These are phyloP conservation scores for Auxenochlorella pyrenoidosa DNA, from an alignment of 139 green algal species.

Conservation along the genomic window DNA sequence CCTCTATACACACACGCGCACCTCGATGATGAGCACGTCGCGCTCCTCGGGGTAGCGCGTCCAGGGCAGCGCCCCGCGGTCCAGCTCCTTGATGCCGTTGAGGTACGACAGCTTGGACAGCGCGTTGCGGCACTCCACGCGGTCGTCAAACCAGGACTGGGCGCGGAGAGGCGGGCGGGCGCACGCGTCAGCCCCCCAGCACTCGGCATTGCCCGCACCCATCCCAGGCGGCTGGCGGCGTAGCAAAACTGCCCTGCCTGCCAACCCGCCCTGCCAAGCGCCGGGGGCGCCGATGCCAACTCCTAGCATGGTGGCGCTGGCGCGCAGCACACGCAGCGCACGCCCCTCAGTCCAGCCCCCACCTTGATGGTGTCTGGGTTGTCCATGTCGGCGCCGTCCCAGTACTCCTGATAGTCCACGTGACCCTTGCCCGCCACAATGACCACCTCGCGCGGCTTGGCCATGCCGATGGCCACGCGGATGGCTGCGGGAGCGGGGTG, in stretches of 20 bases:
- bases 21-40: slow-evolving; percentile 5
- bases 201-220: too few relatives aligned
- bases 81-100: slow-evolving; percentile 44
- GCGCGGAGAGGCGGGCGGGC: neutral
- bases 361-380: slow-evolving; percentile 11
- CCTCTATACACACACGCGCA: too few relatives aligned
- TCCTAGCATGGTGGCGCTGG: too few relatives aligned
- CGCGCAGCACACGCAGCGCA: too few relatives aligned
- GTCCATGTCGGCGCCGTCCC: slow-evolving; percentile 43
- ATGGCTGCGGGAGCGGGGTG: slow-evolving; percentile 79
- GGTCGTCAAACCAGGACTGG: slow-evolving; percentile 92
- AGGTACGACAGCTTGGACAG: slow-evolving; percentile 68
- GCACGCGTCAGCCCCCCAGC: too few relatives aligned
- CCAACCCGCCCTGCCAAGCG: too few relatives aligned
- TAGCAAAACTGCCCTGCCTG: too few relatives aligned
- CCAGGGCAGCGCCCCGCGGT: slow-evolving; percentile 44
- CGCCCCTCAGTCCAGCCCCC: neutral
- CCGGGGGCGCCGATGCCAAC: too few relatives aligned
- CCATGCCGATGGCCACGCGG: slow-evolving; percentile 93
- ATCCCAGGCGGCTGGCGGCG: too few relatives aligned
- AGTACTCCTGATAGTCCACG: slow-evolving; percentile 81
- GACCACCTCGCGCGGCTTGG: slow-evolving; percentile 81
- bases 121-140: slow-evolving; percentile 84
- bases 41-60: slow-evolving; percentile 51
- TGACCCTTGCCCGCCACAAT: slow-evolving; percentile 92